Evolutionary conservation across 768 basidiomycete species (phyloP).

Genomic region (Daedaleopsis nitida): DNA sequence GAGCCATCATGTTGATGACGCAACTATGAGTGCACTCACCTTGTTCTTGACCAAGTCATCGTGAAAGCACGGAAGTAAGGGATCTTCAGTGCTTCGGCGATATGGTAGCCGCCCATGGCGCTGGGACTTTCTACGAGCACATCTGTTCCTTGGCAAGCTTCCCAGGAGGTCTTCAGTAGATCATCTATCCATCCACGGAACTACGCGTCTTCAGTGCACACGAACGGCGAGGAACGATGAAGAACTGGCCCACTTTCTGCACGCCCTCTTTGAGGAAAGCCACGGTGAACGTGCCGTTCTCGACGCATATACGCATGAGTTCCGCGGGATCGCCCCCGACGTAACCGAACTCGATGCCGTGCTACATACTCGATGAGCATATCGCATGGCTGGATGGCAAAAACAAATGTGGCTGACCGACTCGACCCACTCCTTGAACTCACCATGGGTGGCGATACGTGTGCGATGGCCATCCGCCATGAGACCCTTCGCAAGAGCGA

Average conservation of each 20-base stretch:
- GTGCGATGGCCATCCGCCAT: constrained; percentile 87
- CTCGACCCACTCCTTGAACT: constrained; percentile 95
- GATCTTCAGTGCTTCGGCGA: constrained; percentile 90
- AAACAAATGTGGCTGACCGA: constrained; percentile 64
- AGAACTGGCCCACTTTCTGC: constrained; percentile 58
- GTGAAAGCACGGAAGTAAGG: constrained; percentile 97
- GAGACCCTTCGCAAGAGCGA: constrained; percentile 89
- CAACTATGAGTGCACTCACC: constrained; percentile 36
- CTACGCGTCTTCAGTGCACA: constrained; percentile 38
- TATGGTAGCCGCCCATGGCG: constrained; percentile 97
- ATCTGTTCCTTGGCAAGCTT: constrained; percentile 93
- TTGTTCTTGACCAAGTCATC: constrained; percentile 96
- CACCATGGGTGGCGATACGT: constrained; percentile 92
- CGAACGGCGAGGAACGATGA: constrained; percentile 1
- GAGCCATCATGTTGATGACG: not conserved
- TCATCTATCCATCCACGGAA: constrained; percentile 99
- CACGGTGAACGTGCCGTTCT: constrained; percentile 97
- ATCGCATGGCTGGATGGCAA: not conserved
- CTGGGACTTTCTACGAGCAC: constrained; percentile 94
- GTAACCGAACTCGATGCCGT: constrained; percentile 93
- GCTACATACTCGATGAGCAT: constrained; percentile 42
- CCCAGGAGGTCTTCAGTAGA: constrained; percentile 92
- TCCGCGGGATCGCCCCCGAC: constrained; percentile 98
- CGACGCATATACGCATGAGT: constrained; percentile 95
- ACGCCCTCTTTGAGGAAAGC: constrained; percentile 92